Evolutionary conservation across 2,329 filamentous ascomycete genomes (phyloP).

Genomic region (Teratosphaeria gauchensis): DNA sequence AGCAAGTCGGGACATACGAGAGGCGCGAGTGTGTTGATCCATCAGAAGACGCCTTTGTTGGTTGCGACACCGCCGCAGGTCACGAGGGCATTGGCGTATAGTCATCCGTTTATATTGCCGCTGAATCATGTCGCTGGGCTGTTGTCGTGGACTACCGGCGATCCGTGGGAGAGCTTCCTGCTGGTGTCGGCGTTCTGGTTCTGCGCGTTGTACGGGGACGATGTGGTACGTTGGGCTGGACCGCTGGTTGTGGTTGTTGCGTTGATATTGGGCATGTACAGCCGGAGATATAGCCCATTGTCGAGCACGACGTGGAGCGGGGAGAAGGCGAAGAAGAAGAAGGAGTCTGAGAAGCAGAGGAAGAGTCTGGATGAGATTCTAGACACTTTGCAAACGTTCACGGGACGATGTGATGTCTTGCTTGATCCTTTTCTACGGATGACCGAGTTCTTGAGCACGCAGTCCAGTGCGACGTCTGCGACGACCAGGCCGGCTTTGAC

Average conservation of each 20-base stretch:
- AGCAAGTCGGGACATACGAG: slow-evolving; percentile 4
- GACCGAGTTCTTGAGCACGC: slow-evolving; percentile 78
- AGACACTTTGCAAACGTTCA: slow-evolving; percentile 83
- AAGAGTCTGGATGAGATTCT: slow-evolving; percentile 97
- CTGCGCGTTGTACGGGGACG: slow-evolving; percentile 73
- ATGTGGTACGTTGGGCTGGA: slow-evolving; percentile 69
- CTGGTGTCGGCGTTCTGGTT: slow-evolving; percentile 81
- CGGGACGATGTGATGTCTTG: slow-evolving; percentile 81
- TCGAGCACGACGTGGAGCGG: slow-evolving; percentile 73
- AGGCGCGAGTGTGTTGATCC: slow-evolving; percentile 60
- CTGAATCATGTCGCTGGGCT: slow-evolving; percentile 78
- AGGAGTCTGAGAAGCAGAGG: slow-evolving; percentile 57
- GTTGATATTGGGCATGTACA: slow-evolving; percentile 88
- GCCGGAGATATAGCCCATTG: slow-evolving; percentile 76
- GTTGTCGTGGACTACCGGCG: slow-evolving; percentile 85
- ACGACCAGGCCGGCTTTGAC: slow-evolving; percentile 86
- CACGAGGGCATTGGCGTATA: slow-evolving; percentile 88
- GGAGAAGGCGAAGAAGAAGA: slow-evolving; percentile 50
- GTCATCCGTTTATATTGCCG: slow-evolving; percentile 84
- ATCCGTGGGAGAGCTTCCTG: slow-evolving; percentile 95
- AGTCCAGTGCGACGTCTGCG: slow-evolving; percentile 79
- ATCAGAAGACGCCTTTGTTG: slow-evolving; percentile 89
- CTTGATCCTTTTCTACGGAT: slow-evolving; percentile 80
- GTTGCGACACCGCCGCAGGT: slow-evolving; percentile 91
- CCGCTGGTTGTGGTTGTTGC: slow-evolving; percentile 70